Conservation (phyloP, 352 stramenopile genomes). For the Phytophthora nicotianae region DNA sequence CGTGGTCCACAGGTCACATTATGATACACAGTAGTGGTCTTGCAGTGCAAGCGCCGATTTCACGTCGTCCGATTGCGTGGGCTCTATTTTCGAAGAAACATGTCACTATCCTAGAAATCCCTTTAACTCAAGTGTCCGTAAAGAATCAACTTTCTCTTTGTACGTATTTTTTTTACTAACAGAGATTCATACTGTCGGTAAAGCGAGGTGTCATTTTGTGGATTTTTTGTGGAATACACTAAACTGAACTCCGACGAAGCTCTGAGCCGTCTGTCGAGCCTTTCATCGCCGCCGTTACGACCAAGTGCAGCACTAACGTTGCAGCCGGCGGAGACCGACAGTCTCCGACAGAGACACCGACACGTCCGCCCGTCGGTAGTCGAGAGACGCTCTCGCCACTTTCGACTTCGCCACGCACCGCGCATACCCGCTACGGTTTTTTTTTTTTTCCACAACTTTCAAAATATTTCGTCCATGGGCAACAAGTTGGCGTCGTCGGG, state of each 20-base stretch:
- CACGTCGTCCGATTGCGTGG: slow-evolving; percentile 19
- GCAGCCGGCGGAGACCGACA: slow-evolving; percentile 17
- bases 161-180: no score
- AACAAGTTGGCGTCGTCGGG: slow-evolving; percentile 22
- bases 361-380: slow-evolving; percentile 8
- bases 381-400: slow-evolving; percentile 18
- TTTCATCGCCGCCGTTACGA: slow-evolving; percentile 28
- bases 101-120: not conserved
- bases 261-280: slow-evolving; percentile 26
- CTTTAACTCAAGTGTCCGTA: not conserved
- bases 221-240: slow-evolving; percentile 33
- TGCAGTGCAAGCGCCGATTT: slow-evolving; percentile 19
- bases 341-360: slow-evolving; percentile 20
- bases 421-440: slow-evolving; percentile 10
- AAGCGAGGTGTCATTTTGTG: slow-evolving; percentile 30
- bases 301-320: slow-evolving; percentile 6
- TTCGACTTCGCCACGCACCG: slow-evolving; percentile 21
- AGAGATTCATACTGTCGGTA: slow-evolving; percentile 21
- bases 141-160: no score
- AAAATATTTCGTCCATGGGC: slow-evolving; percentile 29
- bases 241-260: slow-evolving; percentile 14
- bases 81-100: slow-evolving; percentile 28
- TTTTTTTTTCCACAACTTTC: not conserved
- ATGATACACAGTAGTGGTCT: slow-evolving; percentile 6
- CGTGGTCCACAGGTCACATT: slow-evolving; percentile 1